Percentiles rank a stretch among this genome's conserved stretches.
Evolutionary conservation across 495 filamentous ascomycete genomes (phyloP).

Genomic region (Apiosordaria backusii): DNA sequence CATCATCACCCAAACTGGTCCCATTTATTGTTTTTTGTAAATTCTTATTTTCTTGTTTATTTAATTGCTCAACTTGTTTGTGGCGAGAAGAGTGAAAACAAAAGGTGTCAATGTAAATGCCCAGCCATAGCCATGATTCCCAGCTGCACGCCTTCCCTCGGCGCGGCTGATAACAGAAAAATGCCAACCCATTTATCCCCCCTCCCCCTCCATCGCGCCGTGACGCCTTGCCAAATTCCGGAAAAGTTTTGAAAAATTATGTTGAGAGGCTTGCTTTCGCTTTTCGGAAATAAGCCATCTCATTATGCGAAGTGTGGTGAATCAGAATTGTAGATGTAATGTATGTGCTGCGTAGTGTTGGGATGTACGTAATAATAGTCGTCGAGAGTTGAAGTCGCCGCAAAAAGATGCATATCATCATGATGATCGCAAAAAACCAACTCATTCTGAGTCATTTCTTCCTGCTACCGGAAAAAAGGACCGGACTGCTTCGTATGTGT

Average conservation of each 20-base stretch:
- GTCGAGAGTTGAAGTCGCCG: too few relatives aligned
- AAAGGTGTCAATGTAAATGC: neutral
- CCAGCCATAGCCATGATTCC: neutral
- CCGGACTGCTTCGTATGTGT: neutral
- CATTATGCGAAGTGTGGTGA: neutral
- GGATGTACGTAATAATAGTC: too few relatives aligned
- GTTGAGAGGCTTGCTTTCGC: neutral
- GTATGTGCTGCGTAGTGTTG: neutral
- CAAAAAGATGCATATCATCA: too few relatives aligned
- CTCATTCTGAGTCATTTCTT: neutral
- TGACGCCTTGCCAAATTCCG: slow-evolving; percentile 3
- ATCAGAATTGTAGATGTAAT: neutral
- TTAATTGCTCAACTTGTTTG: neutral
- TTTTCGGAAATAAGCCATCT: neutral
- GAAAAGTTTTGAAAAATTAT: neutral
- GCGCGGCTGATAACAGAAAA: neutral
- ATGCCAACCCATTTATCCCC: neutral
- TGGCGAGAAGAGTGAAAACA: neutral
- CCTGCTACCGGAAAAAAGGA: neutral
- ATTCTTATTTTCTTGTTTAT: neutral
- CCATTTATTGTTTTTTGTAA: neutral
- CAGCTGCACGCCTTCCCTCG: neutral
- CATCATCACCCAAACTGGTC: too few relatives aligned
- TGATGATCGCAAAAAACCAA: too few relatives aligned
- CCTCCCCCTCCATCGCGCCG: neutral